These are phyloP conservation scores for Candida multigemmis DNA, from an alignment of 805 yeast genomes.

Conservation along the genomic window DNA sequence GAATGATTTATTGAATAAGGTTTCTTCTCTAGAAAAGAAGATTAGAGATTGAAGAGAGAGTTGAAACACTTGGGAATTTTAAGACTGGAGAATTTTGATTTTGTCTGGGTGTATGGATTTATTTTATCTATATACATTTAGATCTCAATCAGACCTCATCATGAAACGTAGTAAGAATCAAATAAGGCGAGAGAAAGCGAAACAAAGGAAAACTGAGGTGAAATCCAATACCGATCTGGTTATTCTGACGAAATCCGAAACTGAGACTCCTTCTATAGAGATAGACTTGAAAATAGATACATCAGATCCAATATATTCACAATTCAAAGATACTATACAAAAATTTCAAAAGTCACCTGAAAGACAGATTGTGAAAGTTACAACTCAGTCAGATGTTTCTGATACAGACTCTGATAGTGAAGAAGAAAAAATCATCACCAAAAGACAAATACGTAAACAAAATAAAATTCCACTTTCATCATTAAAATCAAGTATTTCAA, in stretches of 20 bases:
- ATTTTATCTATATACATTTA: not conserved
- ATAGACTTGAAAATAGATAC: not conserved
- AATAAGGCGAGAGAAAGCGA: slow-evolving; percentile 38
- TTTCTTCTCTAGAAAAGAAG: no score
- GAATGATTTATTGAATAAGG: slow-evolving; percentile 9
- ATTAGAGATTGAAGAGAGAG: no score
- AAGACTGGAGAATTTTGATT: no score
- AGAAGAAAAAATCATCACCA: slow-evolving; percentile 23
- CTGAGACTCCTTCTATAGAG: not conserved
- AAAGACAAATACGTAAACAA: slow-evolving; percentile 41
- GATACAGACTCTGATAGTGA: slow-evolving; percentile 12
- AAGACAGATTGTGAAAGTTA: slow-evolving; percentile 4
- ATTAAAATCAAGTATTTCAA: slow-evolving; percentile 49
- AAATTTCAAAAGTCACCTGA: slow-evolving; percentile 7
- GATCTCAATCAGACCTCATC: slow-evolving; percentile 6
- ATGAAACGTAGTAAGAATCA: slow-evolving; percentile 44
- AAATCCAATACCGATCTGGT: not conserved
- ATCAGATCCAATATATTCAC: not conserved
- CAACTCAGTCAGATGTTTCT: slow-evolving; percentile 4
- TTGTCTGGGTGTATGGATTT: no score
- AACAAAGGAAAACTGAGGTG: slow-evolving; percentile 21
- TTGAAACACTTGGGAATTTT: no score
- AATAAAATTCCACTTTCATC: slow-evolving; percentile 58
- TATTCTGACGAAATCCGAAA: not conserved
- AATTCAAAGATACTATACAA: slow-evolving; percentile 7